Base-by-base conservation (phyloP, 2,329 filamentous ascomycete genomes). In the Phaeosphaeria sp. region DNA sequence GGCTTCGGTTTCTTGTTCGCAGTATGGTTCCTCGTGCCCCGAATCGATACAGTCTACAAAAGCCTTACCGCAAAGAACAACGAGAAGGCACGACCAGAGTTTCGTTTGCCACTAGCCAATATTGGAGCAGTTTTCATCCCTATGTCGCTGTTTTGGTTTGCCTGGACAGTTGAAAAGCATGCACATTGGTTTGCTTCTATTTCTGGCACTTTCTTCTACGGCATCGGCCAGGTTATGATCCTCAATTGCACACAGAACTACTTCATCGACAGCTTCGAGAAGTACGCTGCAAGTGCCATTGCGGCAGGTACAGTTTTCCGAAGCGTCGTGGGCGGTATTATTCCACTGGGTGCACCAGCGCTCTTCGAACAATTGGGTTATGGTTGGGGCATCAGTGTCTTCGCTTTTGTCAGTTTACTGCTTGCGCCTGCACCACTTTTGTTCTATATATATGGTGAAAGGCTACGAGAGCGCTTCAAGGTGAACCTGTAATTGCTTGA, bases 171-270 rank as follows among this genome's bases (percentile, higher is more conserved):
- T 0, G 68, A 81, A 50, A 71, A 65, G 18, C 73, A 78, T 27
- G 67, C 64, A 2, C 79, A 79, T 52, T 83, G 80, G 80, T 64
- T 74, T 27, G 76, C 73, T 1, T 72, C 77, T 5, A 78, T 82
- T 33, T 65, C 75, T 0, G 70, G 76, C 2, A 82, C 79, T 0
- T 82, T 79, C 62, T 81, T 81, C 67, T 84, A 83, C 60, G 83
- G 82, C 13, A 76, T 84, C 18, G 82, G 83, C 2, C 82, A 84
- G 54, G 81, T 85, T 11, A 80, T 82, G 62, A 83, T 84, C 27
- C 71, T 85, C 53, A 85, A 84, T 54, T 77, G 77, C 13, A 82
- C 82, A 17, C 83, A 85, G 52, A 85, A 85, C 52, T 84, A 84
- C 67, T 84, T 83, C 65, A 84, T 84, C 47, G 82, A 84, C 63